Conservation (phyloP, 352 stramenopile genomes). For the Globisporangium barbulae region DNA sequence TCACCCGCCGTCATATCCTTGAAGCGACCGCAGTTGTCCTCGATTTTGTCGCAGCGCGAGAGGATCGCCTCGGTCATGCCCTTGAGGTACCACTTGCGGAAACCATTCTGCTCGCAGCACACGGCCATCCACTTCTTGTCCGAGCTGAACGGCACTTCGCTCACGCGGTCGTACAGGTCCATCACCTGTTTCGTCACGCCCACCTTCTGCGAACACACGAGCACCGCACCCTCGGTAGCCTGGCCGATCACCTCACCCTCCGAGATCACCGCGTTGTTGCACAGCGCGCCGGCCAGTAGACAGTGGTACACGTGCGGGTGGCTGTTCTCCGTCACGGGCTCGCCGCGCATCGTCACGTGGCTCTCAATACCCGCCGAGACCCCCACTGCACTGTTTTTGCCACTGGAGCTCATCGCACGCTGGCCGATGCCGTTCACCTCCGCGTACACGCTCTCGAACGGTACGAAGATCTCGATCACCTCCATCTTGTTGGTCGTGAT, state of each 20-base stretch:
- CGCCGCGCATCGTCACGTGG: slow-evolving; percentile 57
- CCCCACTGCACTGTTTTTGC: background rate
- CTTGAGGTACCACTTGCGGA: slow-evolving; percentile 72
- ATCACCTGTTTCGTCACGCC: slow-evolving; percentile 39
- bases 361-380: slow-evolving; percentile 14
- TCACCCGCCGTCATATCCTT: slow-evolving; percentile 64
- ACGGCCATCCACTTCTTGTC: slow-evolving; percentile 98
- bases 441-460: slow-evolving; percentile 69
- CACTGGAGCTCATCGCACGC: slow-evolving; percentile 9
- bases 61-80: slow-evolving; percentile 84
- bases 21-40: slow-evolving; percentile 67
- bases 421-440: slow-evolving; percentile 60
- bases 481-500: slow-evolving; percentile 91
- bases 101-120: slow-evolving; percentile 55
- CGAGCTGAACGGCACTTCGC: slow-evolving; percentile 94
- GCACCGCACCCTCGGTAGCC: slow-evolving; percentile 71
- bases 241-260: slow-evolving; percentile 76
- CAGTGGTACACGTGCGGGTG: slow-evolving; percentile 77
- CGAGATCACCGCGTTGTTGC: slow-evolving; percentile 69
- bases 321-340: slow-evolving; percentile 51
- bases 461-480: slow-evolving; percentile 80
- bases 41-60: slow-evolving; percentile 64
- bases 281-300: slow-evolving; percentile 67
- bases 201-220: slow-evolving; percentile 67
- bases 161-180: slow-evolving; percentile 65